phyloP scores from a whole-genome alignment of 768 basidiomycete species.

The Xerocomus potaroensis region DNA sequence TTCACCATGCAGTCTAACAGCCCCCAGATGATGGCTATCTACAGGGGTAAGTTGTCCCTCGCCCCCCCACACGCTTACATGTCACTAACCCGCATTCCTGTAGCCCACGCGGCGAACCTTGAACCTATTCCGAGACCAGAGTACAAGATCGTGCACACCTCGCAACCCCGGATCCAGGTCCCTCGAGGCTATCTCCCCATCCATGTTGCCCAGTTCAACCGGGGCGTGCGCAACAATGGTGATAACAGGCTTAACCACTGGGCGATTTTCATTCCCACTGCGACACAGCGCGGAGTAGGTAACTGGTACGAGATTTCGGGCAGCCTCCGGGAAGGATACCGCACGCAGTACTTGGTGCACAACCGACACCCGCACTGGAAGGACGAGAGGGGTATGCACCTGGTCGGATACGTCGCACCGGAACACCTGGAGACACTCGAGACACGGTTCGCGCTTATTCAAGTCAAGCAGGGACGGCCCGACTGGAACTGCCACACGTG shows the following conservation, averaged over 20 bases:
- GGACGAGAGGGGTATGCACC: conserved; percentile 10
- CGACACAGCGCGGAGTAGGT: conserved; percentile 13
- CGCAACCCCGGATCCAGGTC: conserved; percentile 4
- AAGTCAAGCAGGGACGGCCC: conserved; percentile 7
- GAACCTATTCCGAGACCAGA: background rate
- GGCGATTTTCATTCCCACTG: conserved; percentile 24
- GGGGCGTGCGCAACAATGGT: conserved; percentile 1
- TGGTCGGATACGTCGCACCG: conserved; percentile 12
- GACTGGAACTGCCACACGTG: conserved; percentile 21
- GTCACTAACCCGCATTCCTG: background rate
- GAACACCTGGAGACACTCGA: conserved; percentile 1
- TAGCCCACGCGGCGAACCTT: conserved; percentile 11
- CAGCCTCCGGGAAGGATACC: conserved; percentile 9
- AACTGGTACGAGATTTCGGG: conserved; percentile 19
- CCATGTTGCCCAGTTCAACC: conserved; percentile 11
- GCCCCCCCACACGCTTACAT: no score
- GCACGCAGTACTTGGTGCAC: conserved; percentile 14
- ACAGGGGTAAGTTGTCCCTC: conserved; percentile 3
- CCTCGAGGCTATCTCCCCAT: conserved; percentile 15
- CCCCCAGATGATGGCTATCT: conserved; percentile 6
- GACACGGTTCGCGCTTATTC: conserved; percentile 9
- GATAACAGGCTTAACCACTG: conserved; percentile 6
- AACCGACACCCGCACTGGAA: conserved; percentile 13
- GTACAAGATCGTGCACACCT: conserved; percentile 12
- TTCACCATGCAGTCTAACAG: conserved; percentile 3